These are phyloP conservation scores for Leccinum truebloodii DNA, from an alignment of 768 basidiomycete genomes.

Conservation along the genomic window DNA sequence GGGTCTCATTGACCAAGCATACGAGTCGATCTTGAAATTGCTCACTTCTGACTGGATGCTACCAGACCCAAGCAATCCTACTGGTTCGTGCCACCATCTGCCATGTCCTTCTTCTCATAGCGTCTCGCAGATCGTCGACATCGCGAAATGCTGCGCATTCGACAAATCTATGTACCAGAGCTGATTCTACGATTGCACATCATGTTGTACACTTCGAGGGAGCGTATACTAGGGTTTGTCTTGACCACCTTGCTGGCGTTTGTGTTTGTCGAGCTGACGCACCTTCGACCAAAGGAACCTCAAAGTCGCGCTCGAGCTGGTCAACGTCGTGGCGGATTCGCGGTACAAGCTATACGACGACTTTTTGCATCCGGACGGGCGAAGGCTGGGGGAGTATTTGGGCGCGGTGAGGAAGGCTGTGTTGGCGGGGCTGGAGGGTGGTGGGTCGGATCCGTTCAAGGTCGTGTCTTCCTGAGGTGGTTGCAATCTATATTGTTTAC, in stretches of 20 bases:
- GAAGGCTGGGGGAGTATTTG: conserved; percentile 71
- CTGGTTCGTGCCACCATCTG: conserved; percentile 29
- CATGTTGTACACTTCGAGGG: conserved; percentile 63
- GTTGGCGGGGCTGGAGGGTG: conserved; percentile 68
- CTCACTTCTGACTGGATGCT: conserved; percentile 80
- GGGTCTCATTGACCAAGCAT: conserved; percentile 62
- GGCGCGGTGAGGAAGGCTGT: conserved; percentile 70
- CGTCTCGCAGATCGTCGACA: conserved; percentile 54
- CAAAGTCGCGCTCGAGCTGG: conserved; percentile 70
- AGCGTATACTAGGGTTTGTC: conserved; percentile 65
- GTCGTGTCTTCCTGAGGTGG: conserved; percentile 32
- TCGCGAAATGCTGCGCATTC: conserved; percentile 74
- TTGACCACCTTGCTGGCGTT: not conserved
- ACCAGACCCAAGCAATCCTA: conserved; percentile 47
- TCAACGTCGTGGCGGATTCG: conserved; percentile 87
- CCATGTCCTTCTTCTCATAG: conserved; percentile 3
- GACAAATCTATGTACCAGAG: conserved; percentile 89
- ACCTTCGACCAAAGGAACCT: conserved; percentile 56
- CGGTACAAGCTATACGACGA: conserved; percentile 84
- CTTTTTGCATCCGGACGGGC: conserved; percentile 63
- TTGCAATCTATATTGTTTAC: no score
- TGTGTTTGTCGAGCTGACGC: conserved; percentile 5
- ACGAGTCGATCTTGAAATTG: conserved; percentile 66
- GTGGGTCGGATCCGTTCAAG: conserved; percentile 77
- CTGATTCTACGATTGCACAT: conserved; percentile 84